Base-by-base conservation (phyloP, 345 rosid genomes). In the Trapa bicornis region DNA sequence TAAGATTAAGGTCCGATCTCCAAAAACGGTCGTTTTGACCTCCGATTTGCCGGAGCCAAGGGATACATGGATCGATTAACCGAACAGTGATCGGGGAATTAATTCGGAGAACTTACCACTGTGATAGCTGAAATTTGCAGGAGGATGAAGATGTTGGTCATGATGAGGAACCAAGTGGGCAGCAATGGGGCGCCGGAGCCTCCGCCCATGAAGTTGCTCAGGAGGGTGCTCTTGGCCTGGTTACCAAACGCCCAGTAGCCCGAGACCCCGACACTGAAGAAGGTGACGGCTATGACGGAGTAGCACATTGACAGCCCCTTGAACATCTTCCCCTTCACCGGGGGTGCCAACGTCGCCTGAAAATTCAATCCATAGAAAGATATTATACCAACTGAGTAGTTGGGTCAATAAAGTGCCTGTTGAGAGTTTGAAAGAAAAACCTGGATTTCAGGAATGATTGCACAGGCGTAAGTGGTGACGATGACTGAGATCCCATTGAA, bases 391-490 rank as follows among this genome's bases (percentile, higher is more conserved):
- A 6, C 6, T 39, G 6, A 3, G 3, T 3, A 3, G 42, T 39
- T 6, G 4, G 42, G 6, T 3, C 42, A 39, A 39, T 6, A 39
- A 39, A 3, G 29, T 22, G 29, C 29, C 29, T 22, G 56, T 1
- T 3, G 56, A 15, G 56, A 32, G 38, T 8, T 10, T 15, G 33
- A 10, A 58, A 22, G 29, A 5, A 29, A 58, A 58, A 80, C 85
- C 85, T 86, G 91, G 52, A 84, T 86, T 72, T 86, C 91, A 5
- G 88, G 88, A 37, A 86, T 81, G 14, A 86, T 86, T 60, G 84
- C 92, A 52, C 83, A 68, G 0, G 76, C 88, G 67, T 75, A 84
- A 4, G 84, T 75, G 45, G 86, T 84, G 29, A 81, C 72, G 5
- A 84, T 81, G 74, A 84, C 80, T 10, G 83, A 78, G 60, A 84